Percentiles rank a stretch among this genome's conserved stretches.
Conservation (phyloP, 1,284 basidiomycete genomes). For the Dichomitus squalens region DNA sequence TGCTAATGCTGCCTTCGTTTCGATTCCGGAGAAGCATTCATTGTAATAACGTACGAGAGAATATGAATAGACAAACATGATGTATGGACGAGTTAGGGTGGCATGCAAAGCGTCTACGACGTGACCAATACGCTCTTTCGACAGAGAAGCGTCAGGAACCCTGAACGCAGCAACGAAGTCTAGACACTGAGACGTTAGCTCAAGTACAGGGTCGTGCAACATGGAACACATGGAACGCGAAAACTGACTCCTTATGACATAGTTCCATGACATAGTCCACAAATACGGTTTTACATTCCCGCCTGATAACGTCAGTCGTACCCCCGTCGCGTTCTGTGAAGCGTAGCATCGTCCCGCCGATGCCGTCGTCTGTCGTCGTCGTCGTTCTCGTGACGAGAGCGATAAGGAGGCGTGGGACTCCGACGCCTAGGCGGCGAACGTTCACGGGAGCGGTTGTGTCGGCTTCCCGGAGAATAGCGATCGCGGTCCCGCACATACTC, state of each 20-base stretch:
- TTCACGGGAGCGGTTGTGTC: conserved; percentile 21
- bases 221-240: not conserved
- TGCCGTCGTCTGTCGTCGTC: conserved; percentile 19
- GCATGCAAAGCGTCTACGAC: not conserved
- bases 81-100: not conserved
- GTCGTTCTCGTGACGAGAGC: conserved; percentile 4
- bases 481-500: conserved; percentile 16
- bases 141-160: not conserved
- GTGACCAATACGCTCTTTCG: not conserved
- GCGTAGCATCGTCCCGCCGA: conserved; percentile 14
- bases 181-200: conserved; percentile 6
- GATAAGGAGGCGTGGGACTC: conserved; percentile 15
- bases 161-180: not conserved
- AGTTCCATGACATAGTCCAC: not conserved
- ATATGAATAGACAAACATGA: not conserved
- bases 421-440: conserved; percentile 17
- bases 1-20: conserved; percentile 1
- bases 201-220: conserved; percentile 6
- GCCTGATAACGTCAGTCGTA: conserved; percentile 22
- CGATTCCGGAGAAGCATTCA: not conserved
- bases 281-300: not conserved
- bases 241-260: not conserved
- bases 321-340: conserved; percentile 20
- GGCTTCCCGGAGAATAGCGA: conserved; percentile 19
- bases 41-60: not conserved